Evolutionary conservation across 2,329 filamentous ascomycete genomes (phyloP), one percentile per base, ranked within the genome.

Genomic region (Pseudogymnoascus sp.): DNA sequence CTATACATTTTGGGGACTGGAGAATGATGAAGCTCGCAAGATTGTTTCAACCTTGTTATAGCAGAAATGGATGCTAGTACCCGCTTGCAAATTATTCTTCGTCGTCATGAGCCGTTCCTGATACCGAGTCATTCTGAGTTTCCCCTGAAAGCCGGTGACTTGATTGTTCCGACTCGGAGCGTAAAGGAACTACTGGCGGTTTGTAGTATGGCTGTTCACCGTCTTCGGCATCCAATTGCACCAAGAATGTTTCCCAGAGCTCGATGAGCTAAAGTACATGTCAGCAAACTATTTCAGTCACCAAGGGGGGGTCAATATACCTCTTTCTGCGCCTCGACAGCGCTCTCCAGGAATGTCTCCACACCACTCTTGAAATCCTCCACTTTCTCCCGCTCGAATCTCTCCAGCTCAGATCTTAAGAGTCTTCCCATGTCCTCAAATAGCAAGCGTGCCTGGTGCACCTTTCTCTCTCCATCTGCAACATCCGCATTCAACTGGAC

Each of bases 291-390:
- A 46, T 14, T 41, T 60, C 59, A 43, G 14, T n/a, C 16, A 10
- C 6, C 2, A 50, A 43, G 14, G 33, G 7, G 26, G 16, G 56
- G 56, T 61, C 22, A 43, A 76, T 84, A 76, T 75, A 95, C 93
- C 88, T 99, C 95, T 78, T 99, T 99, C 79, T 99, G 95, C 62
- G 93, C 95, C 77, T 99, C 95, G 3, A 99, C 92, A 3, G 95
- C 91, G 72, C 95, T 93, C 79, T 99, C 95, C 70, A 99, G 77
- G 77, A 96, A 99, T 1, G 95, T 99, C 79, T 99, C 95, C 1
- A 99, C 93, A 0, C 93, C 93, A 66, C 90, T 95, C 81, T 99
- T 99, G 77, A 99, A 99, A 74, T 99, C 95, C 74, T 99, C 95
- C 2, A 99, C 95, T 80, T 99, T 99, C 77, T 99, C 95, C 70